Percentiles rank a stretch among this genome's conserved stretches.
Evolutionary conservation across 306 rosid genomes (phyloP).

Genomic region (Quillaja saponaria): DNA sequence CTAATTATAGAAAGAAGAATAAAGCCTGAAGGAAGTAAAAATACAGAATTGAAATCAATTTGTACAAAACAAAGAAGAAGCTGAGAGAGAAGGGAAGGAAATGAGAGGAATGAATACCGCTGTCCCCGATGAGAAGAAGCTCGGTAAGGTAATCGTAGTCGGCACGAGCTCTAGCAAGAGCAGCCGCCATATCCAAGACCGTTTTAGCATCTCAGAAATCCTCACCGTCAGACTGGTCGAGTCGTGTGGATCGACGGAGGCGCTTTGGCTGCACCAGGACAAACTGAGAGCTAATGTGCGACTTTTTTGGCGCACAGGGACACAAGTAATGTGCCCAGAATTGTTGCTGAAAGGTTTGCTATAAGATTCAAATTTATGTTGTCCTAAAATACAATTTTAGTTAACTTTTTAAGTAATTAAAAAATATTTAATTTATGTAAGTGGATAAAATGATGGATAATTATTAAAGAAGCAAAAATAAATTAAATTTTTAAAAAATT

Average conservation of each 20-base stretch:
- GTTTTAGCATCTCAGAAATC: background rate
- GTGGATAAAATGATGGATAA: too few relatives aligned
- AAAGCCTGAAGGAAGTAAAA: background rate
- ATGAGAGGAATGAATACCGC: conserved; percentile 17
- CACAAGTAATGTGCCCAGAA: too few relatives aligned
- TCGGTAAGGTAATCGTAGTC: conserved; percentile 37
- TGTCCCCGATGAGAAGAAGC: conserved; percentile 42
- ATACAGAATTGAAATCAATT: background rate
- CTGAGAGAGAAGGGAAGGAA: background rate
- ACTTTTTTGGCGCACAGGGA: background rate
- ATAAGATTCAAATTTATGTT: too few relatives aligned
- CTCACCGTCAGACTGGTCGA: background rate
- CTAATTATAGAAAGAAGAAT: background rate
- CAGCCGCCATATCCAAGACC: conserved; percentile 23
- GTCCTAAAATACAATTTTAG: too few relatives aligned
- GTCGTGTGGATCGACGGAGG: background rate
- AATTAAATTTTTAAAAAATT: too few relatives aligned
- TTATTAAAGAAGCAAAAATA: too few relatives aligned
- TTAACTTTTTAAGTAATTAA: too few relatives aligned
- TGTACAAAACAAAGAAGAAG: background rate
- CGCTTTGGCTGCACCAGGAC: background rate
- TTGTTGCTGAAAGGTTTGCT: too few relatives aligned
- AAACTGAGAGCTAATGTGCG: conserved; percentile 21
- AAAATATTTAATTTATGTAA: too few relatives aligned
- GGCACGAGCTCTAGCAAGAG: conserved; percentile 27